These are phyloP conservation scores for Neoarthrinium moseri DNA, from an alignment of 2,329 filamentous ascomycete genomes.

Conservation along the genomic window DNA sequence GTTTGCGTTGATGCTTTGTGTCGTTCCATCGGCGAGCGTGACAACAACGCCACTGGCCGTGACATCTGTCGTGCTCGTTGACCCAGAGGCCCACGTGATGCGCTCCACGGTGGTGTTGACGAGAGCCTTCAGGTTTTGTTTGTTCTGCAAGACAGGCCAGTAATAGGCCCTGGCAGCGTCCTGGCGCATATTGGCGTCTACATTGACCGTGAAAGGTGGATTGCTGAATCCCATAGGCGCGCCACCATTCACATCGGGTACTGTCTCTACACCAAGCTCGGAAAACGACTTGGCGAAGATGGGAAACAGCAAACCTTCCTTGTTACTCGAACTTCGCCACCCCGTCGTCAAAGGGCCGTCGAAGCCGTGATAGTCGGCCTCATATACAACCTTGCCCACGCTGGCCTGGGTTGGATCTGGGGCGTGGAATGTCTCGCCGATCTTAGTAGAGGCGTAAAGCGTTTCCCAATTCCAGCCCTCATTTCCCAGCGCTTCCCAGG, in stretches of 20 bases:
- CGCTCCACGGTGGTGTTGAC: slow-evolving; percentile 38
- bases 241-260: slow-evolving; percentile 40
- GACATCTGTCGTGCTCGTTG: background rate
- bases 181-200: slow-evolving; percentile 33
- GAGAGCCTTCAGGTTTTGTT: slow-evolving; percentile 41
- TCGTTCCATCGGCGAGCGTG: slow-evolving; percentile 19
- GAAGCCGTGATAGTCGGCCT: slow-evolving; percentile 21
- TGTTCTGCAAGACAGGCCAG: slow-evolving; percentile 35
- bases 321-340: slow-evolving; percentile 15
- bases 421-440: slow-evolving; percentile 14
- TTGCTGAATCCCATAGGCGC: slow-evolving; percentile 40
- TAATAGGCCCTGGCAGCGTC: slow-evolving; percentile 48
- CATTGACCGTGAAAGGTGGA: slow-evolving; percentile 40
- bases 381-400: slow-evolving; percentile 13
- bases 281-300: slow-evolving; percentile 34
- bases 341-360: slow-evolving; percentile 28
- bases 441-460: slow-evolving; percentile 25
- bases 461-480: slow-evolving; percentile 31
- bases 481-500: slow-evolving; percentile 34
- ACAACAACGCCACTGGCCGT: slow-evolving; percentile 28
- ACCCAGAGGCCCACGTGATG: slow-evolving; percentile 32
- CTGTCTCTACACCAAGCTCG: slow-evolving; percentile 33
- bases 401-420: background rate
- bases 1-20: slow-evolving; percentile 10
- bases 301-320: slow-evolving; percentile 21